phyloP scores from a whole-genome alignment of 73 alveolate genomes.

The Symbiodinium natans region DNA sequence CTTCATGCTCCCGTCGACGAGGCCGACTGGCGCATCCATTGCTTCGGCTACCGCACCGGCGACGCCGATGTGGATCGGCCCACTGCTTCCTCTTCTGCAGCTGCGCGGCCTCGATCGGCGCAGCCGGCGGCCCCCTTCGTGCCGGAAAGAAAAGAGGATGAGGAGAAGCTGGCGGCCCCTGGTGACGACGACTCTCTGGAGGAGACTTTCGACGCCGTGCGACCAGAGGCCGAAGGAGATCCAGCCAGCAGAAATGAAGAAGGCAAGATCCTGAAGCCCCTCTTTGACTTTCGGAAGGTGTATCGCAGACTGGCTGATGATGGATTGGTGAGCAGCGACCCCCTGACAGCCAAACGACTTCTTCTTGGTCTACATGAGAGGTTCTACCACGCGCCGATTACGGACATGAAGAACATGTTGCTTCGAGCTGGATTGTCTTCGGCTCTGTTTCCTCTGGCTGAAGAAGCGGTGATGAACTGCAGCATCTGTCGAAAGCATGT shows the following conservation, averaged over 20 bases:
- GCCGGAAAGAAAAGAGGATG: too few species aligned
- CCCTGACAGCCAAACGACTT: not conserved
- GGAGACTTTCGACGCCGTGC: not conserved
- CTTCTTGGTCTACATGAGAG: constrained; percentile 30
- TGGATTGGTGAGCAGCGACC: not conserved
- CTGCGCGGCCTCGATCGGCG: not conserved
- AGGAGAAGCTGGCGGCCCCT: not conserved
- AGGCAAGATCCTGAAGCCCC: not conserved
- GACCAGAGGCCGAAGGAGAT: not conserved
- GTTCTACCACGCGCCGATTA: not conserved
- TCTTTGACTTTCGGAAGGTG: constrained; percentile 9
- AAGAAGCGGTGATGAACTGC: constrained; percentile 4
- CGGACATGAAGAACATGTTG: constrained; percentile 11
- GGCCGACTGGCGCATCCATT: not conserved
- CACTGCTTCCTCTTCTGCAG: not conserved
- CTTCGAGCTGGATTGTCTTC: not conserved
- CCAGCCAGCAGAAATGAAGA: not conserved
- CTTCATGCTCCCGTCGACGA: not conserved
- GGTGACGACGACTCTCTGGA: not conserved
- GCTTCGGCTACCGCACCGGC: not conserved
- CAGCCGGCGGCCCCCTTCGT: not conserved
- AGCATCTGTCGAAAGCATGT: not conserved
- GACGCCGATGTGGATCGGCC: not conserved
- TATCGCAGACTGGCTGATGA: not conserved
- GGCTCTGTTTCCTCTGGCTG: not conserved